Base-by-base conservation (phyloP, 108 stramenopile genomes). In the Stephanodiscus triporus region DNA sequence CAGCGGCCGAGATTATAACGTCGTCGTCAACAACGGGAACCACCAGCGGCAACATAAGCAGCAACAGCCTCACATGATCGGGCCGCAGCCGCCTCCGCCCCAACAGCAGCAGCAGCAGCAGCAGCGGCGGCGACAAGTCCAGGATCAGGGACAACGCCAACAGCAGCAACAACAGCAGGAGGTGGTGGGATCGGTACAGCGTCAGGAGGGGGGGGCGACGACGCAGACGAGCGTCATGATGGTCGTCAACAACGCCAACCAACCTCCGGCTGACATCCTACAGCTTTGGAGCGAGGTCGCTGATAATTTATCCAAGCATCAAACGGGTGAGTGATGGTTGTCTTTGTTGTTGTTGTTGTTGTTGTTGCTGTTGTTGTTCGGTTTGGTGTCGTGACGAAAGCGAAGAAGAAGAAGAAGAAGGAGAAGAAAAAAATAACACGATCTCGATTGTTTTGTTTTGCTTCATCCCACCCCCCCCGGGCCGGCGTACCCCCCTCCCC, bases 311-410 rank as follows among this genome's bases (percentile, higher is more conserved):
- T 87, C 90, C 66, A 88, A 87, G 75, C 81, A 71, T 45, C 74
- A 86, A 36, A 93, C 89, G 42, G 91, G 91, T 93, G 66, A 81
- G 89, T 84, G 6, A n/a, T n/a, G n/a, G n/a, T n/a, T n/a, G n/a
- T n/a, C n/a, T n/a, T n/a, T n/a, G n/a, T n/a, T n/a, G n/a, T n/a
- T n/a, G n/a, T n/a, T n/a, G n/a, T n/a, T n/a, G n/a, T n/a, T n/a
- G n/a, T n/a, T n/a, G n/a, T n/a, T n/a, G n/a, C n/a, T n/a, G n/a
- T n/a, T n/a, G n/a, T n/a, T n/a, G n/a, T n/a, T n/a, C n/a, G n/a
- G n/a, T n/a, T n/a, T n/a, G n/a, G n/a, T n/a, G n/a, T n/a, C n/a
- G n/a, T 40, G 13, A 51, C 7, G 19, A 23, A 9, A 6, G 19
- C 6, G 9, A 8, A 49, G 20, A 51, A 7, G 0, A 11, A 40